phyloP scores from a whole-genome alignment of 176 grass and related monocot genomes.

The Elaeis guineensis region DNA sequence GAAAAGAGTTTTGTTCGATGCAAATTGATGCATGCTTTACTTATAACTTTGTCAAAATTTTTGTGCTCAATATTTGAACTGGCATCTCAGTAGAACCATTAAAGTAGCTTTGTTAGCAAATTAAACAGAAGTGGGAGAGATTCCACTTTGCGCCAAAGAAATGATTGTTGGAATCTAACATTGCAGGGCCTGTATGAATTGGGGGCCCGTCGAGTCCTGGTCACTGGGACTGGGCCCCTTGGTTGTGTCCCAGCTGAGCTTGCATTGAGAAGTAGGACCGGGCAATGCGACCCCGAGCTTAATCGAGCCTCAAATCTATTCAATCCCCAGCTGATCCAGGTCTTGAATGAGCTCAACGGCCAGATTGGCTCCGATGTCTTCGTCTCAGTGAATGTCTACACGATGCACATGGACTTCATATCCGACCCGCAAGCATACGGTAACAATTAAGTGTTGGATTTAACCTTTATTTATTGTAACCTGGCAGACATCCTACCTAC shows the following conservation, averaged over 20 bases:
- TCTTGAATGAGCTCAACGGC: constrained; percentile 36
- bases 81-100: no score
- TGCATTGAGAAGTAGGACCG: constrained; percentile 47
- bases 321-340: constrained; percentile 47
- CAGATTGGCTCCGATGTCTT: constrained; percentile 31
- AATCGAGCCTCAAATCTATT: constrained; percentile 46
- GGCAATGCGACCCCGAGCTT: constrained; percentile 73
- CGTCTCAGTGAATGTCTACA: constrained; percentile 49
- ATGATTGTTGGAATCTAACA: no score
- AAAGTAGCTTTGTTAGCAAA: no score
- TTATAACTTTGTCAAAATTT: no score
- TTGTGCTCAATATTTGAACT: no score
- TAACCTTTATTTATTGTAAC: no score
- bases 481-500: no score
- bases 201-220: constrained; percentile 48
- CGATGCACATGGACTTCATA: constrained; percentile 69
- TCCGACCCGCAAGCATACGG: constrained; percentile 42
- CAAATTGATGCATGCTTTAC: no score
- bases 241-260: constrained; percentile 88
- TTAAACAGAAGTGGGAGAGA: no score
- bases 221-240: constrained; percentile 70
- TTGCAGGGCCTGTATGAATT: constrained; percentile 38
- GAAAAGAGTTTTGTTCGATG: no score
- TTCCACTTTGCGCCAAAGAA: no score
- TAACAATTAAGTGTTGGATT: background rate